A percentile compares a stretch with the other conserved stretches of the same genome.
These are phyloP conservation scores for Stropharia rugosoannulata DNA, from an alignment of 768 basidiomycete species.

Conservation along the genomic window DNA sequence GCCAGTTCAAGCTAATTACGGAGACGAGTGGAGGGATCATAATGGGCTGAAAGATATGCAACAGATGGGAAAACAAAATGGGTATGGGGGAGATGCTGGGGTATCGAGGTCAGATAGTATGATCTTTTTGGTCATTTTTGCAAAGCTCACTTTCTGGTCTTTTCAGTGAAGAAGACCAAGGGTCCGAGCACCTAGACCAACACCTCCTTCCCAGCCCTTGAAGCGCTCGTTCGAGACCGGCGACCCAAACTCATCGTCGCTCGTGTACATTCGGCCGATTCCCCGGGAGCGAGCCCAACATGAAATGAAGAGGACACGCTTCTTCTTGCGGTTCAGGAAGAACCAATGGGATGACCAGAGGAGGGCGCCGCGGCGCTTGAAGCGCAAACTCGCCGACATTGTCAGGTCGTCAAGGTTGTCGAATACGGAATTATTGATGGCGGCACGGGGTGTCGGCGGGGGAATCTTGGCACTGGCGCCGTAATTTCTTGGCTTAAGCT, in stretches of 20 bases:
- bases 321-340: conserved; percentile 90
- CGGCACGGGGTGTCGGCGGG: conserved; percentile 37
- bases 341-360: conserved; percentile 98
- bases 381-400: conserved; percentile 42
- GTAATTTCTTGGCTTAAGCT: conserved; percentile 39
- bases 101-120: conserved; percentile 15
- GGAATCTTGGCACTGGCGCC: conserved; percentile 37
- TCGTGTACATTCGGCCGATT: conserved; percentile 49
- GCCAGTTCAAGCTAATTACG: conserved; percentile 7
- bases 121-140: neutral
- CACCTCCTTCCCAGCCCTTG: conserved; percentile 75
- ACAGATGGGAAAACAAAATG: neutral
- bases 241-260: conserved; percentile 39
- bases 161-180: conserved; percentile 42
- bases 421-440: conserved; percentile 35
- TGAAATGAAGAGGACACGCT: conserved; percentile 89
- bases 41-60: neutral
- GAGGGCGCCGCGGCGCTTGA: conserved; percentile 72
- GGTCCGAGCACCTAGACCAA: conserved; percentile 80
- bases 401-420: conserved; percentile 32
- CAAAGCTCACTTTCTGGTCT: conserved; percentile 12
- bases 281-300: conserved; percentile 84
- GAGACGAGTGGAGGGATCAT: conserved; percentile 1
- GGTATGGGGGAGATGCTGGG: conserved; percentile 16
- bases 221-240: conserved; percentile 50